phyloP scores from a whole-genome alignment of 257 asterid genomes.

The Capsicum rhomboideum region DNA sequence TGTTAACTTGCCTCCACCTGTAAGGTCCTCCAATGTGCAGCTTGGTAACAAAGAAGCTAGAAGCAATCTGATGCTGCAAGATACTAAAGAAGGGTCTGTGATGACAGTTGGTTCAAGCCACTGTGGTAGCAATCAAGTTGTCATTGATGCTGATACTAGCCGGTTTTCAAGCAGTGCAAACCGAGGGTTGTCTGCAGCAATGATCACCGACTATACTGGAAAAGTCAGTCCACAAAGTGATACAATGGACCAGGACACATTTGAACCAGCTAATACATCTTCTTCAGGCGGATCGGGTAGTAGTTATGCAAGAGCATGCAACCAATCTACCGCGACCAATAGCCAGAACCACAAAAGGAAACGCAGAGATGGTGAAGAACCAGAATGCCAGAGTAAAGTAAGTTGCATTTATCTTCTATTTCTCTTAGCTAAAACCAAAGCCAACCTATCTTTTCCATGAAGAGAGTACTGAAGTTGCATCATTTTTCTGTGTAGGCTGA shows the following conservation, averaged over 20 bases:
- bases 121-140: constrained; percentile 69
- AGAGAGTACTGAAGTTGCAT: not conserved
- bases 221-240: constrained; percentile 27
- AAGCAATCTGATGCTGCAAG: constrained; percentile 2
- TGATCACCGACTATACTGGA: constrained; percentile 14
- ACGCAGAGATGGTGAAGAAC: constrained; percentile 47
- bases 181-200: constrained; percentile 13
- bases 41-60: not conserved
- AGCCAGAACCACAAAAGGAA: constrained; percentile 49
- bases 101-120: constrained; percentile 64
- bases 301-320: constrained; percentile 45
- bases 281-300: constrained; percentile 68
- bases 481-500: constrained; percentile 38
- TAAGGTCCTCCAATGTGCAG: constrained; percentile 1
- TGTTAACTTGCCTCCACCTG: constrained; percentile 3
- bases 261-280: constrained; percentile 35
- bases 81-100: constrained; percentile 29
- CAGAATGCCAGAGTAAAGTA: constrained; percentile 71
- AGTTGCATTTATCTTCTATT: not conserved
- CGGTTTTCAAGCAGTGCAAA: constrained; percentile 32
- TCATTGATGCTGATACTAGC: constrained; percentile 30
- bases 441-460: not conserved
- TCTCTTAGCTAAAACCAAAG: not conserved
- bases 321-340: constrained; percentile 27
- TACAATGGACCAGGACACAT: constrained; percentile 28